A percentile compares a stretch with the other conserved stretches of the same genome.
Evolutionary conservation across 495 filamentous ascomycete species (phyloP).

Genomic region (Annulohypoxylon nitens): DNA sequence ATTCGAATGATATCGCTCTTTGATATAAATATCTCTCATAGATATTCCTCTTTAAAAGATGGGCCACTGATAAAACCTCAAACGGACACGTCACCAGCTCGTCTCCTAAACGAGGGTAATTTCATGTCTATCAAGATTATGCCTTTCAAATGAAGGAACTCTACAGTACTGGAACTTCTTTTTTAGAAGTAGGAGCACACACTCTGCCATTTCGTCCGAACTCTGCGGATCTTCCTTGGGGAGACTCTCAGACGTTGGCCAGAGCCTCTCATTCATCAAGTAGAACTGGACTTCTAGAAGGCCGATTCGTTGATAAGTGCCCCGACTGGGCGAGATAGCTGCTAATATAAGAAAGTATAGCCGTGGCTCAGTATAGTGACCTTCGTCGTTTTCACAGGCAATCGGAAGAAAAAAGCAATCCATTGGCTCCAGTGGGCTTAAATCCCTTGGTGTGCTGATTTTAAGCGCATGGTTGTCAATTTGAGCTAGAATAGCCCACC

Average conservation of each 20-base stretch:
- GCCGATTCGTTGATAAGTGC: slow-evolving; percentile 10
- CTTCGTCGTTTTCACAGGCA: neutral
- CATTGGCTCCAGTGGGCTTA: neutral
- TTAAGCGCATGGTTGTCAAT: neutral
- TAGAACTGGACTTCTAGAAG: neutral
- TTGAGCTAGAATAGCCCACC: neutral
- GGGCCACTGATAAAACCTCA: neutral
- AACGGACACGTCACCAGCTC: neutral
- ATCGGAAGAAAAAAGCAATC: slow-evolving; percentile 17
- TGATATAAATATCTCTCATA: neutral
- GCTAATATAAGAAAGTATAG: slow-evolving; percentile 12
- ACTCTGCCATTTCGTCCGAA: neutral
- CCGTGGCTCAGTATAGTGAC: neutral
- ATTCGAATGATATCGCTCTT: neutral
- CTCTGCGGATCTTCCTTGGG: neutral
- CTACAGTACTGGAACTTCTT: neutral
- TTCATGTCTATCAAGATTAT: slow-evolving; percentile 8
- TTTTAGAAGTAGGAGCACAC: neutral
- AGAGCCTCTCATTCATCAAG: neutral
- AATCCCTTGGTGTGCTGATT: neutral
- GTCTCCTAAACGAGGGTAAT: slow-evolving; percentile 2
- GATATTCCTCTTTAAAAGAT: neutral
- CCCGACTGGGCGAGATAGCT: slow-evolving; percentile 11
- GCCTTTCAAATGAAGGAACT: slow-evolving; percentile 12
- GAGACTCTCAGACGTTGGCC: neutral